Conservation (phyloP, 805 yeast species). For the Zygosaccharomyces lentus region DNA sequence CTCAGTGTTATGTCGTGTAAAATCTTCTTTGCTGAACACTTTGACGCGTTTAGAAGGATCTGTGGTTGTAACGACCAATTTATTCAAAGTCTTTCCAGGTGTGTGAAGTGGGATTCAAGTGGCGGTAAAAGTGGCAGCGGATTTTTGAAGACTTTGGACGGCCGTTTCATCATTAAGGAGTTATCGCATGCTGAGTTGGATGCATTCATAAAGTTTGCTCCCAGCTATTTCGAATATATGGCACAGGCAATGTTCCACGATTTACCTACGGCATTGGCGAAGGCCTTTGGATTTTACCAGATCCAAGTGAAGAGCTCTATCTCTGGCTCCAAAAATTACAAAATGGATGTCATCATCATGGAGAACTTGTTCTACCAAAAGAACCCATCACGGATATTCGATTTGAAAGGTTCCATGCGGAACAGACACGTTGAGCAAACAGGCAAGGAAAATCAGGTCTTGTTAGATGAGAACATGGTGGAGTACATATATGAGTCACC, state of each 20-base stretch:
- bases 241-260: slow-evolving; percentile 93
- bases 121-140: slow-evolving; percentile 98
- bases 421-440: slow-evolving; percentile 96
- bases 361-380: slow-evolving; percentile 87
- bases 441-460: slow-evolving; percentile 89
- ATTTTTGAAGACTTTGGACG: slow-evolving; percentile 86
- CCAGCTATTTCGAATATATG: slow-evolving; percentile 93
- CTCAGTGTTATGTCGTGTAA: slow-evolving; percentile 82
- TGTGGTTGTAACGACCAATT: slow-evolving; percentile 75
- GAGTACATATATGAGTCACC: slow-evolving; percentile 97
- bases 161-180: slow-evolving; percentile 84
- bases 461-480: slow-evolving; percentile 96
- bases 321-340: slow-evolving; percentile 63
- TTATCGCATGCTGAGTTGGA: slow-evolving; percentile 84
- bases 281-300: slow-evolving; percentile 93
- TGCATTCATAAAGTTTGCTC: slow-evolving; percentile 92
- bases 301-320: slow-evolving; percentile 78
- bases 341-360: slow-evolving; percentile 91
- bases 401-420: slow-evolving; percentile 96
- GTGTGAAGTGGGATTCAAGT: slow-evolving; percentile 91
- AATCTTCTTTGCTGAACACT: slow-evolving; percentile 92
- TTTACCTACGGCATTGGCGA: slow-evolving; percentile 89
- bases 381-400: slow-evolving; percentile 82
- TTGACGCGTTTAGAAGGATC: slow-evolving; percentile 84
- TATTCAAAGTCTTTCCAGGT: slow-evolving; percentile 85